A percentile compares a stretch with the other conserved stretches of the same genome.
Evolutionary conservation across 2,329 filamentous ascomycete species (phyloP).

Genomic region (Aspergillus sp.): DNA sequence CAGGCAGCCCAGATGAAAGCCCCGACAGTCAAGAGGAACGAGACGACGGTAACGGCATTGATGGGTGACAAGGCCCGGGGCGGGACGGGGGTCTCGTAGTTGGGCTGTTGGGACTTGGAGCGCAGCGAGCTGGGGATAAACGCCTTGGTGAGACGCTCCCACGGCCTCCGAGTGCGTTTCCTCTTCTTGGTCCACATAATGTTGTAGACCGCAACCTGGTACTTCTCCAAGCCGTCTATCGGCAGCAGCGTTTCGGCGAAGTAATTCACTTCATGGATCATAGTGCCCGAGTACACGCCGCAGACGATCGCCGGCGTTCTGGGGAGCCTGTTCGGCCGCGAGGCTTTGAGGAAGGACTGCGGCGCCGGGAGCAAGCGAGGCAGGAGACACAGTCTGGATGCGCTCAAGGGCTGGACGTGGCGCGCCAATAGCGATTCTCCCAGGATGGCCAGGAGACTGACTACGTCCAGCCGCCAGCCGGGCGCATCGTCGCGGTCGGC

Average conservation of each 20-base stretch:
- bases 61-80: background rate
- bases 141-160: no score
- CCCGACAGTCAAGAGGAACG: background rate
- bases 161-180: no score
- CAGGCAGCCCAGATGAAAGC: background rate
- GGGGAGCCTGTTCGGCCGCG: conserved; percentile 48
- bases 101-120: no score
- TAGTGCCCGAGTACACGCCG: conserved; percentile 48
- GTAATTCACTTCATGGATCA: conserved; percentile 10
- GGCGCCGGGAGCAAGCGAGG: conserved; percentile 55
- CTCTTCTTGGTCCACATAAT: no score
- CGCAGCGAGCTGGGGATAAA: background rate
- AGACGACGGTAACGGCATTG: background rate
- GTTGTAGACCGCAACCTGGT: background rate
- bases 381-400: conserved; percentile 49
- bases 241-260: conserved; percentile 47
- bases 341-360: conserved; percentile 51
- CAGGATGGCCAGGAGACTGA: conserved; percentile 54
- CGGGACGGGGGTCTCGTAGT: no score
- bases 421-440: conserved; percentile 51
- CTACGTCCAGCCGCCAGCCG: conserved; percentile 42
- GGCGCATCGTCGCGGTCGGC: background rate
- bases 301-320: conserved; percentile 46
- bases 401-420: conserved; percentile 50
- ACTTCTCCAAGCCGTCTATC: conserved; percentile 5